Base-by-base conservation (phyloP, 768 basidiomycete genomes). In the Brasilioporus rufonigricans region DNA sequence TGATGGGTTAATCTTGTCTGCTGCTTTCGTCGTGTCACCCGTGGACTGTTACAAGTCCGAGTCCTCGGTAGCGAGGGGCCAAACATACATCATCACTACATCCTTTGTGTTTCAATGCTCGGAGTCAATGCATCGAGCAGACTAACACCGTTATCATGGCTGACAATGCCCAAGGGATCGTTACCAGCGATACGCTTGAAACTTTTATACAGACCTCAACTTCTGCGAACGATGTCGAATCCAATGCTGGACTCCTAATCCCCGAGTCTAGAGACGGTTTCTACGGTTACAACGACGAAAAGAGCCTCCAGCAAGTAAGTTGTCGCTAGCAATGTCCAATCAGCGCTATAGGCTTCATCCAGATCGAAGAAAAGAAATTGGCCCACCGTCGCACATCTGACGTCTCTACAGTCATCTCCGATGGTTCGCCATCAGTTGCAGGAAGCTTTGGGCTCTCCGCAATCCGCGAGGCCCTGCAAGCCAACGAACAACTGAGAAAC, bases 251-350 rank as follows among this genome's bases (percentile, higher is more conserved):
- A 2, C 61, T 82, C 39, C 59, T 71, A 39, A 71, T 73, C 19
- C 73, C 77, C 10, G 78, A 86, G 60, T 70, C 82, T 4, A 79
- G 81, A 58, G 88, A 91, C 63, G 87, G 85, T 0, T 92, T 84
- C 70, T 93, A 88, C 67, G 85, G 85, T 10, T 93, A 93, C 69
- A 76, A 75, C 21, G 89, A 93, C 61, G 91, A 92, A 73, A 88
- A 86, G 64, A 84, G 73, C 33, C 77, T 87, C 29, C 84, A 85
- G 62, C 87, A 89, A 60, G 89, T 89, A 73, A 59, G 81, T 77
- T 21, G 23, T 52, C 23, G 39, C 21, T 26, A 32, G 45, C 35
- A 41, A 49, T 46, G 24, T 56, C 44, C 23, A 31, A 39, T 40
- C 48, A 50, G 26, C 39, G 21, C 45, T 51, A 44, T 21, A 52